phyloP scores from a whole-genome alignment of 768 basidiomycete species.

The Heimioporus sp. region DNA sequence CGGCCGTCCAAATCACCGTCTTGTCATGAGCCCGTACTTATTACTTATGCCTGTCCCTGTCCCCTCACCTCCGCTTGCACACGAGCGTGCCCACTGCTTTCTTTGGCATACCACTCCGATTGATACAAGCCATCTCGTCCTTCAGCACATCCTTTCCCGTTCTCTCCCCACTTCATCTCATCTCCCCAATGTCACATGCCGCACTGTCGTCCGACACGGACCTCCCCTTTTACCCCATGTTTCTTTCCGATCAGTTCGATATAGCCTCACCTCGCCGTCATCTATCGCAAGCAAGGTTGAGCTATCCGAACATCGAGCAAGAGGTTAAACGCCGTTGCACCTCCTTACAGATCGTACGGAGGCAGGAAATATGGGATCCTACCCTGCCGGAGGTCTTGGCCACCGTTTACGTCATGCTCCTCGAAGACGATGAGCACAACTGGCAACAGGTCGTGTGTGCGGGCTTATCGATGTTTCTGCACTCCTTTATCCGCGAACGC shows the following conservation, averaged over 20 bases:
- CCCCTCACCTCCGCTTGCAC: slow-evolving; percentile 11
- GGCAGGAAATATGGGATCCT: slow-evolving; percentile 34
- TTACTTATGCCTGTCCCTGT: slow-evolving; percentile 14
- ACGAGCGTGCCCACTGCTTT: slow-evolving; percentile 33
- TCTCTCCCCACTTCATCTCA: slow-evolving; percentile 27
- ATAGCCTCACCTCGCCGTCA: slow-evolving; percentile 39
- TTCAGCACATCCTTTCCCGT: slow-evolving; percentile 25
- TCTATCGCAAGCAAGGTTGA: slow-evolving; percentile 25
- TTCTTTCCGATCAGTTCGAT: slow-evolving; percentile 53
- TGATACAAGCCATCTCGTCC: slow-evolving; percentile 35
- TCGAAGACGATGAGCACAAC: slow-evolving; percentile 54
- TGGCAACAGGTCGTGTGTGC: slow-evolving; percentile 45
- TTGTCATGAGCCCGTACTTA: slow-evolving; percentile 24
- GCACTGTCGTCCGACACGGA: slow-evolving; percentile 22
- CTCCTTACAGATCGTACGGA: slow-evolving; percentile 45
- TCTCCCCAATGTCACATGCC: slow-evolving; percentile 27
- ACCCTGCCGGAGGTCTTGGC: slow-evolving; percentile 45
- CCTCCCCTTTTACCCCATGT: slow-evolving; percentile 34
- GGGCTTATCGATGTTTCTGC: slow-evolving; percentile 40
- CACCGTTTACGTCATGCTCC: slow-evolving; percentile 55
- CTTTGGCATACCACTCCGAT: slow-evolving; percentile 31
- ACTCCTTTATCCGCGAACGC: slow-evolving; percentile 37
- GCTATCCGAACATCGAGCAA: slow-evolving; percentile 33
- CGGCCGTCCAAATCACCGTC: slow-evolving; percentile 28
- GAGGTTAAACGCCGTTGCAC: slow-evolving; percentile 47